Evolutionary conservation across 2,329 filamentous ascomycete genomes (phyloP), one percentile per base, ranked within the genome.

Genomic region (Ceratocystiopsis brevicomis): DNA sequence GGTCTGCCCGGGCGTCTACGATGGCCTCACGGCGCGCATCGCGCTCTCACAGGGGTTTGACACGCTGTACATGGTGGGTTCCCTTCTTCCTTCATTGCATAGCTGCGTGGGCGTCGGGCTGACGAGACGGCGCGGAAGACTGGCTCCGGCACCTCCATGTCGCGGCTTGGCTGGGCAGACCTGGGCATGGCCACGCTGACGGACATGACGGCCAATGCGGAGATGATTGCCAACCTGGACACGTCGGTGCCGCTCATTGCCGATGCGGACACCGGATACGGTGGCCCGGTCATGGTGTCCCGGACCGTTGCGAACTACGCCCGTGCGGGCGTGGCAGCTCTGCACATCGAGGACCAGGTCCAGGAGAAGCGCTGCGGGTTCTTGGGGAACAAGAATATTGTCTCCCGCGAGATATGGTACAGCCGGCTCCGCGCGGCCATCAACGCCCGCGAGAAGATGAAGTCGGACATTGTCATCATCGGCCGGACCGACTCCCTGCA

Each of bases 401-500:
- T 59, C 12, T 51, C 56, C 34, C 48, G 43, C 25, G 53, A 53
- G 37, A 13, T 34, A 3, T 61, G 51, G 46, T 44, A 50, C 13
- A 45, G 50, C 10, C 52, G 57, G 1, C 57, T 60, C 48, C 51
- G 53, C 13, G 57, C 57, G 3, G 57, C 57, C 1, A 50, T 50
- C 5, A 48, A 51, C 2, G 56, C 60, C 10, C 56, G 60, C n/a
- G 54, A 60, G 35, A 56, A 61, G 38, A 54, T 61, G 38, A 58
- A 56, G 6, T 57, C 60, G 12, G 70, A 74, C 45, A 71, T 75
- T 43, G 62, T 76, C 16, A 64, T 76, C 44, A 73, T 76, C 45
- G 70, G 70, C 12, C 61, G 71, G 19, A 75, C 71, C 3, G 72
- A 75, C 50, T 66, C 71, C 1, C 55, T 70, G 19, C 66, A 69